These are phyloP conservation scores for Phytopythium helicoides DNA, from an alignment of 352 stramenopile species.

Conservation along the genomic window DNA sequence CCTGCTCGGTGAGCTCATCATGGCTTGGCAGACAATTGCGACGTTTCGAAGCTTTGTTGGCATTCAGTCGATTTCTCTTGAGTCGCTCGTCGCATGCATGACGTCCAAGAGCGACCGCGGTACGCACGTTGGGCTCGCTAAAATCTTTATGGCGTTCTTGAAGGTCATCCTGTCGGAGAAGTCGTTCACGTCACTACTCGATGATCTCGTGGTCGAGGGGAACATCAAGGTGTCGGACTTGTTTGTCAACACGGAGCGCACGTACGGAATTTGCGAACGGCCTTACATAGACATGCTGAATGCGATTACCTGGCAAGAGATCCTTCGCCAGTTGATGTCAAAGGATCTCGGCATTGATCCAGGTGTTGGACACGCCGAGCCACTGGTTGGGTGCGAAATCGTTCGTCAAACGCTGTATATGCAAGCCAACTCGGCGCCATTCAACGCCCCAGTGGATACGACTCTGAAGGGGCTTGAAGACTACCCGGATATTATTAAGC, in stretches of 20 bases:
- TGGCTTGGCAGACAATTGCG: conserved; percentile 74
- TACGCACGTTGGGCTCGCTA: conserved; percentile 44
- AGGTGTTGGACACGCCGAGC: conserved; percentile 67
- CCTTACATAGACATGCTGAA: conserved; percentile 71
- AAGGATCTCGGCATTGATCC: conserved; percentile 76
- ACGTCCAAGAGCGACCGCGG: conserved; percentile 37
- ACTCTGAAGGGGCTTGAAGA: conserved; percentile 79
- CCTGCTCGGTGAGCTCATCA: conserved; percentile 72
- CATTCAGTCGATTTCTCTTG: conserved; percentile 58
- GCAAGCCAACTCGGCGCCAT: conserved; percentile 75
- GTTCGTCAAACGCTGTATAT: conserved; percentile 81
- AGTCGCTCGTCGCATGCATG: conserved; percentile 55
- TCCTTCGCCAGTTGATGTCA: conserved; percentile 78
- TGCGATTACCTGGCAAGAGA: conserved; percentile 82
- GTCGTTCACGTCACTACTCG: conserved; percentile 70
- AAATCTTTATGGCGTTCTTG: conserved; percentile 76
- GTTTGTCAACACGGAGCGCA: conserved; percentile 66
- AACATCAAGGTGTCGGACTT: conserved; percentile 81
- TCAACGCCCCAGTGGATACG: conserved; percentile 83
- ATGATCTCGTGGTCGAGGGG: conserved; percentile 77
- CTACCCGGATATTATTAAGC: conserved; percentile 84
- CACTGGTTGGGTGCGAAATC: conserved; percentile 76
- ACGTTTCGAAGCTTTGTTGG: conserved; percentile 73
- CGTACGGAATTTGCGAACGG: conserved; percentile 74
- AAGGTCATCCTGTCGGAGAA: conserved; percentile 74